Conservation (phyloP, 2,329 filamentous ascomycete genomes). For the Aspergillus hortae region DNA sequence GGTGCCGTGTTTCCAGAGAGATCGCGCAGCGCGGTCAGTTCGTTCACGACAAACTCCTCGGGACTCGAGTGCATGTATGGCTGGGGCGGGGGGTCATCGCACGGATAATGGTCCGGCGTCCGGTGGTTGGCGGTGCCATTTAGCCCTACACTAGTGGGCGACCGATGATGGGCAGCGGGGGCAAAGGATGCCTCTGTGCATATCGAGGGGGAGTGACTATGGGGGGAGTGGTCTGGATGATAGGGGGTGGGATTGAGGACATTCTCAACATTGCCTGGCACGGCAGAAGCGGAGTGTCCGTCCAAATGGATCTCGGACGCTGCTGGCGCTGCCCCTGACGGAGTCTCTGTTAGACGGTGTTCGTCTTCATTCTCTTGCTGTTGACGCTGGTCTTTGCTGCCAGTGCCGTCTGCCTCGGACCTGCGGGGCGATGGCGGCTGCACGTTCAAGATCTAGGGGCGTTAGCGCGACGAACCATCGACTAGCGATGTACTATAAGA, state of each 20-base stretch:
- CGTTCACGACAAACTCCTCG: constrained; percentile 19
- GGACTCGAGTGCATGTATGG: constrained; percentile 23
- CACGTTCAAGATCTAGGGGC: constrained; percentile 20
- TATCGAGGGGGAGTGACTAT: neutral
- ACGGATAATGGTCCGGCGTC: neutral
- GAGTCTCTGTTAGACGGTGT: too few species aligned
- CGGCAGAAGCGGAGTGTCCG: neutral
- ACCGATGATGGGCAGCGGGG: neutral
- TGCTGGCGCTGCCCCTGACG: too few species aligned
- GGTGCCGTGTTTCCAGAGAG: constrained; percentile 8
- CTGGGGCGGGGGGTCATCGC: constrained; percentile 2
- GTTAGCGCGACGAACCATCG: neutral
- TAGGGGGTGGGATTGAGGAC: neutral
- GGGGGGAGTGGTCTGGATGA: neutral
- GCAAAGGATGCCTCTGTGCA: neutral
- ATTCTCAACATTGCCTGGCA: neutral
- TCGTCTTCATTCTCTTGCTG: neutral
- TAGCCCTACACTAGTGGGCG: neutral
- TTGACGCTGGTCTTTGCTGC: neutral
- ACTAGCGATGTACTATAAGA: neutral
- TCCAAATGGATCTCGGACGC: too few species aligned
- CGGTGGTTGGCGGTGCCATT: neutral
- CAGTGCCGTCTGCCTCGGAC: neutral
- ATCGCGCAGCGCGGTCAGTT: constrained; percentile 16
- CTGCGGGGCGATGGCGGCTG: constrained; percentile 11